phyloP scores from a whole-genome alignment of 2,329 filamentous ascomycete genomes.

The Claviceps cyperi region DNA sequence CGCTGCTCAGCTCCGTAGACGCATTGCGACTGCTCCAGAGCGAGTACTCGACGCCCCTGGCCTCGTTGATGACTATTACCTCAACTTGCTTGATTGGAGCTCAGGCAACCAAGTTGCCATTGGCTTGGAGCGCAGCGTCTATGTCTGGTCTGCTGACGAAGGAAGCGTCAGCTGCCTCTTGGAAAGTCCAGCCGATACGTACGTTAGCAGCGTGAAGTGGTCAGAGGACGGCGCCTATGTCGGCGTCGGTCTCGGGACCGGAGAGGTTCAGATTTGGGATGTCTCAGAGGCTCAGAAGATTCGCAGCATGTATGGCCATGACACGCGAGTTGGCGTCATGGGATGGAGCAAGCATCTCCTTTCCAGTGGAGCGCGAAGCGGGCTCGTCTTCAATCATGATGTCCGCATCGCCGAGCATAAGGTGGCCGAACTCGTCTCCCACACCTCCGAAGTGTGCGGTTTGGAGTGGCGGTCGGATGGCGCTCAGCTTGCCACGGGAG shows the following conservation, averaged over 20 bases:
- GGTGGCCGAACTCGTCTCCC: constrained; percentile 87
- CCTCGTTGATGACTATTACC: constrained; percentile 95
- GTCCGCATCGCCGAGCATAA: constrained; percentile 97
- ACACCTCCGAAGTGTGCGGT: constrained; percentile 95
- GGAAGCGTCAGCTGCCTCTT: constrained; percentile 79
- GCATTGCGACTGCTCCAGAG: constrained; percentile 88
- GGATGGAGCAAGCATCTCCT: constrained; percentile 98
- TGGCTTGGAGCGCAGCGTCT: constrained; percentile 90
- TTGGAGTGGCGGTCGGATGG: constrained; percentile 96
- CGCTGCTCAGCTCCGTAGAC: constrained; percentile 77
- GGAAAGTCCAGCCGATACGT: constrained; percentile 80
- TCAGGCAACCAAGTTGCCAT: constrained; percentile 96
- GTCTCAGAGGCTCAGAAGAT: constrained; percentile 90
- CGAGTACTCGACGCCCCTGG: constrained; percentile 92
- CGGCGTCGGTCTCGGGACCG: constrained; percentile 82
- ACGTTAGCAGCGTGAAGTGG: constrained; percentile 98
- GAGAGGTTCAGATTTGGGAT: constrained; percentile 98
- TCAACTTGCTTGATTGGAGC: constrained; percentile 97
- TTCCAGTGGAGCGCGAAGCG: constrained; percentile 86
- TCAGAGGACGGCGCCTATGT: constrained; percentile 95
- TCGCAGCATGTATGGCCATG: constrained; percentile 96
- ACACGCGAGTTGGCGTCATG: constrained; percentile 94
- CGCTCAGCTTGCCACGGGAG: constrained; percentile 89
- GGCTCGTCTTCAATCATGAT: constrained; percentile 96
- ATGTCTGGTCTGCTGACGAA: constrained; percentile 95